Evolutionary conservation across 768 basidiomycete genomes (phyloP).

Genomic region (Collybiopsis luxurians): DNA sequence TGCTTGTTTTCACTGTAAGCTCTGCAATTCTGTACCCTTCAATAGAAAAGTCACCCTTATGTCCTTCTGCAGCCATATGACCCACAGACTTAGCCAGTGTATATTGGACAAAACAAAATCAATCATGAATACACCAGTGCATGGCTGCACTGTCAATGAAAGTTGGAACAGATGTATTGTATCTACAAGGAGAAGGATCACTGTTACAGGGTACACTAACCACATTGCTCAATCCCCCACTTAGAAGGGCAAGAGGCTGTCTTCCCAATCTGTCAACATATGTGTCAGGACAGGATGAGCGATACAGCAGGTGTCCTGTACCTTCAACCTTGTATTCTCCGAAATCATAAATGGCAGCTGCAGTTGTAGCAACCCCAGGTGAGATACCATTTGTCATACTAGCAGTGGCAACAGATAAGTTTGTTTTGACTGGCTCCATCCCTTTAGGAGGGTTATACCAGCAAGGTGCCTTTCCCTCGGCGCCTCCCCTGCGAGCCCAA

Average conservation of each 20-base stretch:
- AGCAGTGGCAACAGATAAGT: neutral
- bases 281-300: neutral
- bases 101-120: neutral
- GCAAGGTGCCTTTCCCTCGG: neutral
- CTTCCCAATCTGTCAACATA: neutral
- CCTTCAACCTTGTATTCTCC: neutral
- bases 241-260: neutral
- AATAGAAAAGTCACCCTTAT: neutral
- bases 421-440: neutral
- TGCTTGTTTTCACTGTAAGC: neutral
- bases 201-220: neutral
- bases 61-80: neutral
- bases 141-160: neutral
- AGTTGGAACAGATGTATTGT: no score
- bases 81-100: neutral
- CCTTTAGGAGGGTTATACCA: neutral
- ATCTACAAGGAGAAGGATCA: no score
- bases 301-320: neutral
- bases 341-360: neutral
- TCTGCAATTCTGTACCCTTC: neutral
- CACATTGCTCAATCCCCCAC: neutral
- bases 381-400: neutral
- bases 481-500: neutral
- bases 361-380: no score
- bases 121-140: neutral